These are phyloP conservation scores for Fusarium coffeatum DNA, from an alignment of 2,329 filamentous ascomycete species.

Conservation along the genomic window DNA sequence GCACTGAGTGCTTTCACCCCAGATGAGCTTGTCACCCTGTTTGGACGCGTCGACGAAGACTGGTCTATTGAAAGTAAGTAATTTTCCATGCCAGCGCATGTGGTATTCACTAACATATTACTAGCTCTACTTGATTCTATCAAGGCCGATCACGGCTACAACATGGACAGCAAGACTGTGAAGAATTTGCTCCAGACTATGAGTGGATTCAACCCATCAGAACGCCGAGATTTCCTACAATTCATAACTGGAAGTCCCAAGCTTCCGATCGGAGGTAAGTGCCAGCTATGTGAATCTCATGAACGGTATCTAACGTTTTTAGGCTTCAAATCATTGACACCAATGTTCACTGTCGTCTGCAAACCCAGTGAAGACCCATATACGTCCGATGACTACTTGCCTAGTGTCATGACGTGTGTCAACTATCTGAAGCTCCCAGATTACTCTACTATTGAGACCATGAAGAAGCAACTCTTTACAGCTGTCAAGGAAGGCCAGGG, in stretches of 20 bases:
- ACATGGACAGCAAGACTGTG: constrained; percentile 97
- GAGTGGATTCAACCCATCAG: constrained; percentile 80
- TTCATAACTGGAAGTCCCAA: constrained; percentile 99
- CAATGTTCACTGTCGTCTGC: constrained; percentile 99
- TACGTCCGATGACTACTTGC: constrained; percentile 96
- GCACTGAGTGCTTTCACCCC: constrained; percentile 94
- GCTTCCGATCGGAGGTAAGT: constrained; percentile 94
- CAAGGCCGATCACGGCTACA: constrained; percentile 98
- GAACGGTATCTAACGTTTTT: constrained; percentile 2
- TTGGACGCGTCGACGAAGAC: constrained; percentile 92
- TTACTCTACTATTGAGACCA: constrained; percentile 81
- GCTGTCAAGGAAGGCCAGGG: constrained; percentile 97
- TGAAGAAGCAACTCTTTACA: constrained; percentile 81
- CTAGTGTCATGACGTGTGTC: constrained; percentile 99
- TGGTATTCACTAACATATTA: constrained; percentile 21
- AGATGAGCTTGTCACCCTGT: constrained; percentile 92
- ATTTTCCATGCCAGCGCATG: neutral
- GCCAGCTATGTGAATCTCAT: constrained; percentile 1
- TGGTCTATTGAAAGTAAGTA: constrained; percentile 95
- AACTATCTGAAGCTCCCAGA: constrained; percentile 99
- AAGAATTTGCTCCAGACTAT: constrained; percentile 93
- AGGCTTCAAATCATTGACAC: constrained; percentile 97
- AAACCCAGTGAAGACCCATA: constrained; percentile 97
- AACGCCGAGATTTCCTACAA: constrained; percentile 93
- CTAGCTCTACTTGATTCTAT: constrained; percentile 95